These are phyloP conservation scores for Ogataea parapolymorpha DNA, from an alignment of 805 yeast genomes.

Conservation along the genomic window DNA sequence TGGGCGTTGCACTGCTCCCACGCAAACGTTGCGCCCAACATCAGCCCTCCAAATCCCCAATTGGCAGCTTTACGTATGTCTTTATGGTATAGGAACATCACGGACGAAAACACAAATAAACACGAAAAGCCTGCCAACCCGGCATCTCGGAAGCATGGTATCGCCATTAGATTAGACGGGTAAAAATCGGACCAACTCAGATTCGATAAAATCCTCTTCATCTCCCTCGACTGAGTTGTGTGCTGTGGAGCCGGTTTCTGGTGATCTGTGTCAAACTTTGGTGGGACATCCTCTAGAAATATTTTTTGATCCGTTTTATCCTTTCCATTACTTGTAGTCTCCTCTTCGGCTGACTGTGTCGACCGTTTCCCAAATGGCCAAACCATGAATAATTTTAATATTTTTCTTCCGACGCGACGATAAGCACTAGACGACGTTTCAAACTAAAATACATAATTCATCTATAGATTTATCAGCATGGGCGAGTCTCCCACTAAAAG, in stretches of 20 bases:
- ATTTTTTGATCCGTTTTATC: conserved; percentile 22
- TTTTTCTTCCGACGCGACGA: conserved; percentile 9
- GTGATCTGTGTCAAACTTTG: conserved; percentile 35
- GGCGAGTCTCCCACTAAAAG: conserved; percentile 13
- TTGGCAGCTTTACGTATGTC: conserved; percentile 61
- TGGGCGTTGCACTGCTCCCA: conserved; percentile 90
- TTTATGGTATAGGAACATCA: conserved; percentile 65
- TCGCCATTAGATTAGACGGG: conserved; percentile 46
- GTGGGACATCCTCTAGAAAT: conserved; percentile 50
- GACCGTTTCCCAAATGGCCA: conserved; percentile 21
- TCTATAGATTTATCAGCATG: conserved; percentile 7
- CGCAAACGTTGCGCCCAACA: conserved; percentile 75
- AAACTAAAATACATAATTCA: not conserved
- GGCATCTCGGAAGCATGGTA: conserved; percentile 81
- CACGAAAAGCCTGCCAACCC: conserved; percentile 72
- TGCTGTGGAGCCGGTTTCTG: conserved; percentile 8
- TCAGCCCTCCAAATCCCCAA: conserved; percentile 80
- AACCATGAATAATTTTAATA: conserved; percentile 14
- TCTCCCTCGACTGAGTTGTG: conserved; percentile 22
- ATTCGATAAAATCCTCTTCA: conserved; percentile 22
- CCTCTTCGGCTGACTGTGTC: conserved; percentile 4
- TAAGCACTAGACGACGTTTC: not conserved
- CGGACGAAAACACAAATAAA: conserved; percentile 65
- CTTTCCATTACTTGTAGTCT: conserved; percentile 5
- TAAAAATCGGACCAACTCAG: conserved; percentile 51